Percentiles rank a stretch among this genome's conserved stretches.
Evolutionary conservation across 2,329 filamentous ascomycete genomes (phyloP).

Genomic region (Paraphoma chrysanthemicola): DNA sequence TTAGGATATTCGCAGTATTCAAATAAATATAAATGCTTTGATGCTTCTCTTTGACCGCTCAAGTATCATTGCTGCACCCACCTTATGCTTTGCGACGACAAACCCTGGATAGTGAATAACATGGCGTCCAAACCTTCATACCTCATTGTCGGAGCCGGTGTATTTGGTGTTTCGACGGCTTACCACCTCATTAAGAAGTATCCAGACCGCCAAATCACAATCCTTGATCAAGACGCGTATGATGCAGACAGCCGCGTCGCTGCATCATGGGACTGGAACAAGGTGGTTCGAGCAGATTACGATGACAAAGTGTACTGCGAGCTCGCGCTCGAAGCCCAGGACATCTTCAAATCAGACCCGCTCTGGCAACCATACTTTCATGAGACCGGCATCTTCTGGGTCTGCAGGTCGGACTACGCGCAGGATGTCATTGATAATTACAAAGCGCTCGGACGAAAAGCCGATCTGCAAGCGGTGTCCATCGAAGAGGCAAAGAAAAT

Average conservation of each 20-base stretch:
- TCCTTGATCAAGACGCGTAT: conserved; percentile 48
- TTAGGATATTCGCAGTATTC: conserved; percentile 10
- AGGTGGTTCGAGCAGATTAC: conserved; percentile 74
- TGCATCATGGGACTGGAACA: conserved; percentile 77
- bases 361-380: conserved; percentile 63
- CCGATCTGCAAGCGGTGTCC: conserved; percentile 56
- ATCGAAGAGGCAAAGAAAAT: conserved; percentile 61
- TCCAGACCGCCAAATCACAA: conserved; percentile 48
- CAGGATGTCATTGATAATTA: conserved; percentile 59
- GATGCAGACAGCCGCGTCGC: conserved; percentile 52
- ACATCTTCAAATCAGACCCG: conserved; percentile 65
- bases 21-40: conserved; percentile 25
- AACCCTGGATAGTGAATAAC: conserved; percentile 21
- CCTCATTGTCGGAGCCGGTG: conserved; percentile 46
- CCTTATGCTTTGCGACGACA: conserved; percentile 21
- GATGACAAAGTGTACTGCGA: conserved; percentile 68
- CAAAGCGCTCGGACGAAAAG: conserved; percentile 56
- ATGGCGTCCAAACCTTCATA: conserved; percentile 42
- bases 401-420: conserved; percentile 52
- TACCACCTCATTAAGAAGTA: conserved; percentile 51
- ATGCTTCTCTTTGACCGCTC: conserved; percentile 3
- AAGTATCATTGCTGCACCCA: conserved; percentile 13
- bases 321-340: conserved; percentile 70
- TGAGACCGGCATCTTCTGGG: conserved; percentile 59
- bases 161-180: conserved; percentile 49